These are phyloP conservation scores for Candida chilensis DNA, from an alignment of 805 yeast genomes.

Conservation along the genomic window DNA sequence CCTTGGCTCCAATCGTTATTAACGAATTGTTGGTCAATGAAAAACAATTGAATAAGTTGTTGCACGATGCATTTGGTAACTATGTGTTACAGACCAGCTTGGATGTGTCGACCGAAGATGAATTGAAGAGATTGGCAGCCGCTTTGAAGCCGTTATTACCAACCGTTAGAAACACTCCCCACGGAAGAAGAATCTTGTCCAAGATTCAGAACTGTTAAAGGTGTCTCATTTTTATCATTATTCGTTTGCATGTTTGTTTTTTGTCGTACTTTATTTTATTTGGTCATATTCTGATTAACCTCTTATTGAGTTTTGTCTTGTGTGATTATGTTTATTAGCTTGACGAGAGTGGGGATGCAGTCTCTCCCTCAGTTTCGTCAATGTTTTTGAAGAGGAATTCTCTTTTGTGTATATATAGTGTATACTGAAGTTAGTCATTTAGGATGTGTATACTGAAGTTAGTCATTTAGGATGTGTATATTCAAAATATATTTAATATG, in stretches of 20 bases:
- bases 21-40: conserved; percentile 27
- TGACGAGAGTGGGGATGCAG: no score
- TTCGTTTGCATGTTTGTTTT: no score
- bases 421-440: conserved; percentile 1
- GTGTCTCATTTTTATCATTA: no score
- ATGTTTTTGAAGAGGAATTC: no score
- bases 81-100: conserved; percentile 51
- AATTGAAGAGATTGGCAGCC: conserved; percentile 46
- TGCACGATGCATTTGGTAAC: conserved; percentile 53
- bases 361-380: no score
- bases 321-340: no score
- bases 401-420: conserved; percentile 1
- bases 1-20: conserved; percentile 34
- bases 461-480: no score
- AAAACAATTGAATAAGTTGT: conserved; percentile 26
- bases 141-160: conserved; percentile 67
- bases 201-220: conserved; percentile 30
- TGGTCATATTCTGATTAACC: no score
- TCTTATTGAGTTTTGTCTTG: no score
- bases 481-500: no score
- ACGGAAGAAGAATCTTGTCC: conserved; percentile 86
- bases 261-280: no score
- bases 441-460: no score
- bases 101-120: conserved; percentile 42
- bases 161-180: conserved; percentile 82